Base-by-base conservation (phyloP, 1,284 basidiomycete genomes). In the Moniliophthora roreri region DNA sequence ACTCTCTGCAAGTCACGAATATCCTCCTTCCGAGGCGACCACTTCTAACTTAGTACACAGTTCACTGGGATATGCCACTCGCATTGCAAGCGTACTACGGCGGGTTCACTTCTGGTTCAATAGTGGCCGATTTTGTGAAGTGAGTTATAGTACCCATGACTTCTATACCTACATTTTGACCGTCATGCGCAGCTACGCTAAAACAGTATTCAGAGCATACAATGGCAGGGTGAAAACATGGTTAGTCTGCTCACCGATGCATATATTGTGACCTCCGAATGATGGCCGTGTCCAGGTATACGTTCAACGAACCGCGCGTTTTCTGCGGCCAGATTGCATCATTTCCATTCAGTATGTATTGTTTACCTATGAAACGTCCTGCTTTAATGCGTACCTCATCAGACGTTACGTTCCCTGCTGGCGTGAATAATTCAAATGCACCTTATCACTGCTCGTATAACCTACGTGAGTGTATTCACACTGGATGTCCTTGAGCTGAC, bases 251-350 rank as follows among this genome's bases (percentile, higher is more conserved):
- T 3, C 13, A 10, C 24, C 38, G 13, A 21, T 23, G 23, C 16
- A 41, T 45, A 13, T 11, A 20, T 13, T 3, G 16, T 21, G 16
- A 39, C 24, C 0, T 37, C 38, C 0, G 5, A 18, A 13, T 41
- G 13, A n/a, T n/a, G n/a, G n/a, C n/a, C n/a, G 15, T n/a, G 40
- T 18, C 38, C 39, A 74, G 73, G 72, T 74, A 74, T 58, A 79
- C 77, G 0, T 79, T 79, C 68, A 78, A 79, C 52, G 77, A 78
- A 55, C 77, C 77, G 23, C 68, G 69, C 15, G 74, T 76, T 1
- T 76, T 67, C 55, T 79, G 77, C 56, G 54, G 62, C 34, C 68
- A 71, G 58, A 52, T 73, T 41, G 65, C 60, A 0, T 62, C 64
- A 6, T 77, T 72, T 62, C 75, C 76, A 2, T 78, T 77, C 63